Evolutionary conservation across 331 rosid genomes (phyloP).

Genomic region (Arachis monticola): DNA sequence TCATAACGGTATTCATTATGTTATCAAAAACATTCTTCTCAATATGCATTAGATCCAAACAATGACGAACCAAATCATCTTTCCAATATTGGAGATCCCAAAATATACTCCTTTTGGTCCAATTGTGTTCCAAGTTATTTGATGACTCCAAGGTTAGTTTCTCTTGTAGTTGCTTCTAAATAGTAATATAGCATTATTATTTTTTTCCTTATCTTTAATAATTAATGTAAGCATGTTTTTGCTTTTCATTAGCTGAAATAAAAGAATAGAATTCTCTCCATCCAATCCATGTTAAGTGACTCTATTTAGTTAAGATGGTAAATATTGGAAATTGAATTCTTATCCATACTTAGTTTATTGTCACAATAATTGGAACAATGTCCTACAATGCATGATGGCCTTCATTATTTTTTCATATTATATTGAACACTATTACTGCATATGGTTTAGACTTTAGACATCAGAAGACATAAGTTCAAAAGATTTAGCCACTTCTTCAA

Average conservation of each 20-base stretch:
- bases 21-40: too few relatives aligned
- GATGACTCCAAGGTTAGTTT: too few relatives aligned
- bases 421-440: not conserved
- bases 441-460: not conserved
- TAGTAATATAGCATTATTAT: slow-evolving; percentile 37
- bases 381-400: not conserved
- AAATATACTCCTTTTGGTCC: too few relatives aligned
- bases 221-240: slow-evolving; percentile 43
- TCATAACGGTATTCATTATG: too few relatives aligned
- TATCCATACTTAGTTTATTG: not conserved
- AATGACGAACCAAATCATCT: too few relatives aligned
- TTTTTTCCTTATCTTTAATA: not conserved
- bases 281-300: not conserved
- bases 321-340: not conserved
- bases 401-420: not conserved
- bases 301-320: too few relatives aligned
- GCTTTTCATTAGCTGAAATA: slow-evolving; percentile 33
- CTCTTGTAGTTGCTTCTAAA: slow-evolving; percentile 14
- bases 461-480: not conserved
- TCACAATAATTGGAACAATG: not conserved
- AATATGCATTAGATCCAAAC: too few relatives aligned
- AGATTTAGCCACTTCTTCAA: not conserved
- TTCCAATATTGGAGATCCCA: too few relatives aligned
- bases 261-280: not conserved
- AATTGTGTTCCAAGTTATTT: too few relatives aligned